Evolutionary conservation across 192 early-diverging fungal species (phyloP).

Genomic region (Coemansia asiatica): DNA sequence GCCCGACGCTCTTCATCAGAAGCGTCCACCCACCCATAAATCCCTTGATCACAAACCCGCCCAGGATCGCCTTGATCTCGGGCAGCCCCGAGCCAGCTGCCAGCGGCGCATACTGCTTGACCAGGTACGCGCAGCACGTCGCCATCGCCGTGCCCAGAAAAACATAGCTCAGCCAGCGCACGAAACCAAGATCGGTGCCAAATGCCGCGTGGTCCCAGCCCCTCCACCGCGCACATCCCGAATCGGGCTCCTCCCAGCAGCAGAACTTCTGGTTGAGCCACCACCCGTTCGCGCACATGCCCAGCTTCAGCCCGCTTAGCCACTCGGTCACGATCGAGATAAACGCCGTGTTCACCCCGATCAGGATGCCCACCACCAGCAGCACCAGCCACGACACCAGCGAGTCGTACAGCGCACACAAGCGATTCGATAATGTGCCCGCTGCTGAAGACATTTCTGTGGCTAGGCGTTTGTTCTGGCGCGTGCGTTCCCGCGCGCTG

Average conservation of each 20-base stretch:
- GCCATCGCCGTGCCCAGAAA: conserved; percentile 74
- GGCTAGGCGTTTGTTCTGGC: conserved; percentile 12
- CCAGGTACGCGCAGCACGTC: conserved; percentile 68
- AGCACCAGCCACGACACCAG: conserved; percentile 86
- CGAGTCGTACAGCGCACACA: conserved; percentile 60
- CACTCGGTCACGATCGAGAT: conserved; percentile 91
- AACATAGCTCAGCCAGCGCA: conserved; percentile 83
- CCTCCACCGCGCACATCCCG: conserved; percentile 68
- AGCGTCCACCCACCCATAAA: conserved; percentile 93
- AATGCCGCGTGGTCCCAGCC: conserved; percentile 68
- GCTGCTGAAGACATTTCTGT: neutral
- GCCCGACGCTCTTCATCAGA: conserved; percentile 73
- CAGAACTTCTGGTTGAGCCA: conserved; percentile 93
- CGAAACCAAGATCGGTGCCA: conserved; percentile 52
- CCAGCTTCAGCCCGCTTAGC: conserved; percentile 85
- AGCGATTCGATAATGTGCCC: neutral
- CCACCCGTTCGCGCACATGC: conserved; percentile 80
- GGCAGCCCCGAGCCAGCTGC: conserved; percentile 95
- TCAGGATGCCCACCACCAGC: conserved; percentile 69
- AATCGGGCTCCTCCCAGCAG: conserved; percentile 69
- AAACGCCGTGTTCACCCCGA: conserved; percentile 82
- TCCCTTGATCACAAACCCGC: conserved; percentile 90
- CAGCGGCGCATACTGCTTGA: conserved; percentile 77
- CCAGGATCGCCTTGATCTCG: conserved; percentile 83
- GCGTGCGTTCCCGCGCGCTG: conserved; percentile 54